These are phyloP conservation scores for Incumbomyces delicatus DNA, from an alignment of 2,329 filamentous ascomycete genomes.

Conservation along the genomic window DNA sequence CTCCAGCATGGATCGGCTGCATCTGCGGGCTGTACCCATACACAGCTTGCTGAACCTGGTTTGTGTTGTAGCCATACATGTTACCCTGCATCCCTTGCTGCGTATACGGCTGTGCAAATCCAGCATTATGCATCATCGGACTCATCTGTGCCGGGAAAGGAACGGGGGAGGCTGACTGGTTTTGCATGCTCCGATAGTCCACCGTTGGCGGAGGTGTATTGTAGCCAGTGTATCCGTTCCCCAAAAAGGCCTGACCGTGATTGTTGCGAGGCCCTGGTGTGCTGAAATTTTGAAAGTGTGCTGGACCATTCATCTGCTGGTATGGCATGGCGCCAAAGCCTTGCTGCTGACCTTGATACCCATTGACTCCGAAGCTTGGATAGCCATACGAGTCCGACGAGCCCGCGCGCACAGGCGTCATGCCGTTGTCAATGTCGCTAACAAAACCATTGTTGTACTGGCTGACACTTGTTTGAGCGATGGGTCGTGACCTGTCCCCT, in stretches of 20 bases:
- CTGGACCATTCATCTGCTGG: slow-evolving; percentile 36
- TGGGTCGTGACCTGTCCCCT: slow-evolving; percentile 34
- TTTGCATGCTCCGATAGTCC: slow-evolving; percentile 33
- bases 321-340: slow-evolving; percentile 31
- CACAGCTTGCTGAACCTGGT: slow-evolving; percentile 35
- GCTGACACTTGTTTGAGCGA: slow-evolving; percentile 28
- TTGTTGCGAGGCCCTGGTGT: slow-evolving; percentile 38
- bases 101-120: slow-evolving; percentile 36
- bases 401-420: slow-evolving; percentile 28
- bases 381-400: slow-evolving; percentile 28
- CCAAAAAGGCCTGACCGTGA: slow-evolving; percentile 32
- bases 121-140: slow-evolving; percentile 35
- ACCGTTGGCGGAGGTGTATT: slow-evolving; percentile 31
- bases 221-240: slow-evolving; percentile 34
- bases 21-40: slow-evolving; percentile 30
- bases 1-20: slow-evolving; percentile 37
- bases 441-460: slow-evolving; percentile 32
- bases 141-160: slow-evolving; percentile 29
- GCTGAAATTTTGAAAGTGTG: slow-evolving; percentile 50
- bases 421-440: slow-evolving; percentile 27
- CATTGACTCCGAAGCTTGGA: slow-evolving; percentile 30
- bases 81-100: slow-evolving; percentile 34
- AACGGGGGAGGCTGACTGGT: slow-evolving; percentile 28
- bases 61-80: slow-evolving; percentile 46
- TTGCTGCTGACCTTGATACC: slow-evolving; percentile 26